Evolutionary conservation across 441 rosid genomes (phyloP), one percentile per base, ranked within the genome.

Genomic region (Pelargonium fulgidum): DNA sequence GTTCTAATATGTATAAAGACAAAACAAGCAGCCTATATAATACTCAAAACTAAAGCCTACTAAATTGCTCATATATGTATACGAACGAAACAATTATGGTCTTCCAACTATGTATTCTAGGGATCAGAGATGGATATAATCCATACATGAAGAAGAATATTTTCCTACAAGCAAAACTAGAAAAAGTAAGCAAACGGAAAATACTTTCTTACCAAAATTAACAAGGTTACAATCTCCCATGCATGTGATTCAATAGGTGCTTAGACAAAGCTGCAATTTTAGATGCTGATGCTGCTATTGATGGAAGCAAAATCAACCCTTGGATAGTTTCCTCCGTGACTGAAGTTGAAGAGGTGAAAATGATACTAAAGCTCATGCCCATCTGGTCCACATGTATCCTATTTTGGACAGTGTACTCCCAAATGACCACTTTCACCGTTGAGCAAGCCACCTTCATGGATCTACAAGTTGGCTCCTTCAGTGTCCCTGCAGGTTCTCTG

Each of bases 321-420:
- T 87, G 96, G 96, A 69, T 70, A 5, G 91, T 85, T 19, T 86
- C 92, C 0, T 84, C 90, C 0, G 89, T 93, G 58, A 87, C 84
- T 5, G 89, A 90, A 72, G 91, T 93, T 2, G 97, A 90, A 77
- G 97, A 93, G 69, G 91, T 93, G 72, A 93, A 93, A 74, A 84
- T 89, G 78, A 87, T 93, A 0, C 14, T 89, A 42, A 86, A 85
- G 67, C 75, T 93, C 63, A 69, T 89, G 22, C 98, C 97, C 0
- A 85, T 90, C 63, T 93, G 98, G 98, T 84, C 94, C 26, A 87
- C 98, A 3, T 83, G 91, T 68, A 89, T 90, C 73, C 85, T 89
- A 42, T 90, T 90, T 68, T 90, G 93, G 97, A 93, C 97, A 52
- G 80, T 86, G 58, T 93, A 93, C 80, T 89, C 97, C 19, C 98